Percentiles rank a stretch among this genome's conserved stretches.
Conservation (phyloP, 2,329 filamentous ascomycete species). For the Penicillium psychrosexuale region DNA sequence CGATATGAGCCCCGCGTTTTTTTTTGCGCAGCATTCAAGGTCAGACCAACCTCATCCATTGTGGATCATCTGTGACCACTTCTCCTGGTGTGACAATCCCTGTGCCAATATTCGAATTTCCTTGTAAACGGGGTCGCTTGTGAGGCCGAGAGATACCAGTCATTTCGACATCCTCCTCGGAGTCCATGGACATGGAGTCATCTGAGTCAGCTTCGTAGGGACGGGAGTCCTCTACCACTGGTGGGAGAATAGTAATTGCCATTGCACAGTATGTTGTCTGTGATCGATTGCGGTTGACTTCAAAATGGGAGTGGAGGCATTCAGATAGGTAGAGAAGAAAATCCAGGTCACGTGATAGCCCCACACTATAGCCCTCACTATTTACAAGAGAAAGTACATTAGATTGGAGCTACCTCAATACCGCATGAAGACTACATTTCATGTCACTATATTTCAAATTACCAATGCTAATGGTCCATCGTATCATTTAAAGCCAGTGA, state of each 20-base stretch:
- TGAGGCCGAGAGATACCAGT: constrained; percentile 31
- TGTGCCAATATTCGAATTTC: constrained; percentile 28
- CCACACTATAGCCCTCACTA: constrained; percentile 2
- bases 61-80: constrained; percentile 81
- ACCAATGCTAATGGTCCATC: not conserved
- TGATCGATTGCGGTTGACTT: not conserved
- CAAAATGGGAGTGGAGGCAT: constrained; percentile 1
- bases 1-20: not conserved
- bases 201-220: constrained; percentile 42
- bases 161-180: constrained; percentile 42
- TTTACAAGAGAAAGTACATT: not conserved
- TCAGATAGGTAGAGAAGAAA: not conserved
- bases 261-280: constrained; percentile 35
- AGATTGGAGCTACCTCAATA: not conserved
- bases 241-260: constrained; percentile 60
- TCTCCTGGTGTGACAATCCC: constrained; percentile 84
- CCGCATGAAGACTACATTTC: not conserved
- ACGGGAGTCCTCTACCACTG: constrained; percentile 39
- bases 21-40: not conserved
- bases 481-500: not conserved
- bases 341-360: constrained; percentile 15
- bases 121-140: constrained; percentile 37
- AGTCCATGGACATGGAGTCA: constrained; percentile 50
- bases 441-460: not conserved
- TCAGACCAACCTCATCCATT: constrained; percentile 72